These are phyloP conservation scores for Aspergillus heteromorphus DNA, from an alignment of 495 filamentous ascomycete genomes.

Conservation along the genomic window DNA sequence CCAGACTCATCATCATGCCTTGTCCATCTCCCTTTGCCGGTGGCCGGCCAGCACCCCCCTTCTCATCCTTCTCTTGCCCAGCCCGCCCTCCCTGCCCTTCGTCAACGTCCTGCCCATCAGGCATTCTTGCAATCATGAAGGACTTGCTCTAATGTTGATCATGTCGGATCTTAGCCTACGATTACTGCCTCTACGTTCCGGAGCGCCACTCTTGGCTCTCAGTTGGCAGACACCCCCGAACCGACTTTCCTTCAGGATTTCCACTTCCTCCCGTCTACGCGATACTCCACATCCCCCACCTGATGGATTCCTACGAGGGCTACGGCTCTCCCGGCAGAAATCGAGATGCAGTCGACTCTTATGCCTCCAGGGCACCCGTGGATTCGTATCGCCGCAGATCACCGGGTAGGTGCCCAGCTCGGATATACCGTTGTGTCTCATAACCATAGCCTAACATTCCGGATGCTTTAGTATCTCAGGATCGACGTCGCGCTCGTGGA, in stretches of 20 bases:
- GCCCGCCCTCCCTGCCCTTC: slow-evolving; percentile 15
- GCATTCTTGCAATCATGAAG: slow-evolving; percentile 19
- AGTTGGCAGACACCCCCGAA: not conserved
- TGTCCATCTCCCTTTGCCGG: slow-evolving; percentile 5
- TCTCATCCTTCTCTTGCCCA: slow-evolving; percentile 11
- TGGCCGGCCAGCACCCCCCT: slow-evolving; percentile 1
- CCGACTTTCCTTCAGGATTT: not conserved
- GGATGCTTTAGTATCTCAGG: slow-evolving; percentile 32
- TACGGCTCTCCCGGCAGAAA: slow-evolving; percentile 36
- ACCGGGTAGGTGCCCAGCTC: slow-evolving; percentile 39
- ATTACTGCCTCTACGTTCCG: slow-evolving; percentile 10
- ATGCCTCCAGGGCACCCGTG: slow-evolving; percentile 21
- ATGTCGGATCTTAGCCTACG: slow-evolving; percentile 36
- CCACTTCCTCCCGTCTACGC: not conserved
- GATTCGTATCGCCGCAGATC: slow-evolving; percentile 48
- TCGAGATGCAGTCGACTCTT: slow-evolving; percentile 34
- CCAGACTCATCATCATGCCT: slow-evolving; percentile 10
- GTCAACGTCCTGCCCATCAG: slow-evolving; percentile 19
- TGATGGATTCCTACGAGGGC: slow-evolving; percentile 43
- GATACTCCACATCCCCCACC: not conserved
- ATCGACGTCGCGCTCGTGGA: slow-evolving; percentile 45
- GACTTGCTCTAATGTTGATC: slow-evolving; percentile 36
- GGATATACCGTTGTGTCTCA: slow-evolving; percentile 1
- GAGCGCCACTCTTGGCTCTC: not conserved
- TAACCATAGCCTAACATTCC: not conserved